Conservation (phyloP, 208 protist genomes). For the Acanthamoeba triangularis region DNA sequence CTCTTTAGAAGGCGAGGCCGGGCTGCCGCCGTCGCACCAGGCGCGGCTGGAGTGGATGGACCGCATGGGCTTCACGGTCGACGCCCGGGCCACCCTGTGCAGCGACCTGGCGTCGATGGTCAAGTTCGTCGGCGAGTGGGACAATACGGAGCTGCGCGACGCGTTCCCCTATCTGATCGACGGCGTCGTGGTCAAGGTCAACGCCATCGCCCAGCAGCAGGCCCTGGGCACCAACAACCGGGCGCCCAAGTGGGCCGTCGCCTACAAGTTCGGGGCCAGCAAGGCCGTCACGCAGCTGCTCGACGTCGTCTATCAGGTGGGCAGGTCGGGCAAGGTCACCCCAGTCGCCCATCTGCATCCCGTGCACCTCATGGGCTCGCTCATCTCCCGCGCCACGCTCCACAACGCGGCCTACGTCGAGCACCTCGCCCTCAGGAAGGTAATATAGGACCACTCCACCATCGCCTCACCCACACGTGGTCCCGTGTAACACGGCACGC, state of each 20-base stretch:
- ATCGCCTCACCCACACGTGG: no score
- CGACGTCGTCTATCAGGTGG: conserved; percentile 77
- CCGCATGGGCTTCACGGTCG: background rate
- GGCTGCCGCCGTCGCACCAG: background rate
- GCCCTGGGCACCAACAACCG: conserved; percentile 69
- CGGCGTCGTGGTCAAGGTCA: conserved; percentile 84
- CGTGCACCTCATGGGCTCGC: conserved; percentile 75
- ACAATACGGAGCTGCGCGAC: conserved; percentile 17
- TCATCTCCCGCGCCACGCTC: conserved; percentile 81
- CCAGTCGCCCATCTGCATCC: conserved; percentile 79
- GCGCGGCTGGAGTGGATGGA: background rate
- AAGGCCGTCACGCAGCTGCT: conserved; percentile 22
- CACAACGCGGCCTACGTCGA: conserved; percentile 81
- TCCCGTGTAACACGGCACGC: background rate
- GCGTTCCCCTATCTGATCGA: conserved; percentile 79
- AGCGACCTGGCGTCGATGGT: background rate
- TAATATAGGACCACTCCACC: background rate
- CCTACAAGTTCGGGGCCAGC: conserved; percentile 82
- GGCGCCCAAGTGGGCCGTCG: conserved; percentile 84
- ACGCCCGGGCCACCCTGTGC: conserved; percentile 32
- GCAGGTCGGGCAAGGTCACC: conserved; percentile 78
- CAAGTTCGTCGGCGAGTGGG: conserved; percentile 21
- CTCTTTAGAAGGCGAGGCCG: background rate
- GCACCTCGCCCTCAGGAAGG: conserved; percentile 63
- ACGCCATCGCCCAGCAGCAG: conserved; percentile 73